A percentile compares a stretch with the other conserved stretches of the same genome.
Evolutionary conservation across 768 basidiomycete species (phyloP).

Genomic region (Hirschioporus abietinus): DNA sequence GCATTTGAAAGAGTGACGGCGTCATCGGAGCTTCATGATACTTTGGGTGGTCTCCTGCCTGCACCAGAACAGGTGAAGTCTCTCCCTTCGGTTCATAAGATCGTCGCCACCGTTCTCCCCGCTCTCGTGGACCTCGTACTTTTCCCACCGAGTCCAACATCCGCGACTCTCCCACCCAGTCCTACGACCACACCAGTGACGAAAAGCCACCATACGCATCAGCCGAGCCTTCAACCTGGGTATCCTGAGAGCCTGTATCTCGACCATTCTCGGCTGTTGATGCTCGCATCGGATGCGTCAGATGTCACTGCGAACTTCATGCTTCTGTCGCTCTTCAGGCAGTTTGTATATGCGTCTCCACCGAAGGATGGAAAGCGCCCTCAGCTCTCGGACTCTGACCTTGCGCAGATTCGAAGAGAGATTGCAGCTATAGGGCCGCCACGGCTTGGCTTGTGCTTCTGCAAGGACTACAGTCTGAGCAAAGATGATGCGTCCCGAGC

Average conservation of each 20-base stretch:
- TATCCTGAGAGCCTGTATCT: constrained; percentile 81
- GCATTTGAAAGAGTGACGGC: constrained; percentile 8
- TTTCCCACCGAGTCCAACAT: constrained; percentile 37
- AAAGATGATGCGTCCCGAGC: constrained; percentile 20
- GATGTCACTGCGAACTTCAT: constrained; percentile 75
- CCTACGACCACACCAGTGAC: constrained; percentile 16
- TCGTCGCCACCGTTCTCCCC: constrained; percentile 29
- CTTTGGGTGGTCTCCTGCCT: background rate
- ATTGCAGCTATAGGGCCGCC: constrained; percentile 63
- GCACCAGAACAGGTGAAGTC: background rate
- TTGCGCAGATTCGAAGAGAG: constrained; percentile 65
- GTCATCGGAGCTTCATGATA: background rate
- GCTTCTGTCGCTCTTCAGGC: constrained; percentile 75
- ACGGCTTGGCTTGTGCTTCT: constrained; percentile 58
- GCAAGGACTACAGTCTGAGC: constrained; percentile 11
- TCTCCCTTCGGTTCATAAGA: constrained; percentile 5
- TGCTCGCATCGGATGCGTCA: constrained; percentile 64
- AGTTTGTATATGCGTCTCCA: constrained; percentile 45
- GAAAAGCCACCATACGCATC: constrained; percentile 4
- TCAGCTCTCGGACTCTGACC: constrained; percentile 45
- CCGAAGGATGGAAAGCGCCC: constrained; percentile 24
- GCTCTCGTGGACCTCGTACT: constrained; percentile 66
- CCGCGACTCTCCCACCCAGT: constrained; percentile 29
- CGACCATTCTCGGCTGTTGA: constrained; percentile 63
- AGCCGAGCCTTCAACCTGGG: constrained; percentile 28